Base-by-base conservation (phyloP, 371 early-diverging fungal genomes). In the Mortierella sp. region DNA sequence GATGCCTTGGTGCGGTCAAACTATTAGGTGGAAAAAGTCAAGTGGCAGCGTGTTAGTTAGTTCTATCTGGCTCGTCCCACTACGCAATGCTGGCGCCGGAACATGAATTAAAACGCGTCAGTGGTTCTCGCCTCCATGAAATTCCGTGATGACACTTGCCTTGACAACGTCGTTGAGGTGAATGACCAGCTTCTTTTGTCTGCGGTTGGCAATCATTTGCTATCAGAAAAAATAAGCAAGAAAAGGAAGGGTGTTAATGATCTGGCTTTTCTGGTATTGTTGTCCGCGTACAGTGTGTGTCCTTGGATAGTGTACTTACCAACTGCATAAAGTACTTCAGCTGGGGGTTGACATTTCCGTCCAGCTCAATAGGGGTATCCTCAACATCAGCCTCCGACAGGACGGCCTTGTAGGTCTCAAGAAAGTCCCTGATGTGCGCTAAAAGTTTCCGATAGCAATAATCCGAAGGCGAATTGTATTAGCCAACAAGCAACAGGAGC, bases 141-240 rank as follows among this genome's bases (percentile, higher is more conserved):
- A 19, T 28, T 55, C 40, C 44, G 57, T 61, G 10, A 54, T n/a
- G 21, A 55, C 37, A 86, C 89, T 83, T 88, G 88, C 92, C 77
- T 85, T 77, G 77, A 89, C 82, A 83, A 94, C 81, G 87, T 94
- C 92, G 81, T 94, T 92, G 40, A 94, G 78, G 69, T 95, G 93
- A 71, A 94, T 69, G 21, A 89, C 87, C 48, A 94, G 73, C 69
- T 89, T 89, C 72, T 90, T 89, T 72, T 90, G 82, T 77, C 92
- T 89, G 72, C 93, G 90, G 78, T 94, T 91, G 44, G 92, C 91
- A 64, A 93, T 86, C 72, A 81, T 73, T 93, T 93, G 93, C 94
- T 94, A 88, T 69, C n/a, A 16, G 9, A 6, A 31, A 40, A 26
- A 11, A 24, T 10, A 28, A 54, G 50, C 21, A 50, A 24, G 14